These are phyloP conservation scores for Tricholoma hemisulphureum DNA, from an alignment of 768 basidiomycete species.

Conservation along the genomic window DNA sequence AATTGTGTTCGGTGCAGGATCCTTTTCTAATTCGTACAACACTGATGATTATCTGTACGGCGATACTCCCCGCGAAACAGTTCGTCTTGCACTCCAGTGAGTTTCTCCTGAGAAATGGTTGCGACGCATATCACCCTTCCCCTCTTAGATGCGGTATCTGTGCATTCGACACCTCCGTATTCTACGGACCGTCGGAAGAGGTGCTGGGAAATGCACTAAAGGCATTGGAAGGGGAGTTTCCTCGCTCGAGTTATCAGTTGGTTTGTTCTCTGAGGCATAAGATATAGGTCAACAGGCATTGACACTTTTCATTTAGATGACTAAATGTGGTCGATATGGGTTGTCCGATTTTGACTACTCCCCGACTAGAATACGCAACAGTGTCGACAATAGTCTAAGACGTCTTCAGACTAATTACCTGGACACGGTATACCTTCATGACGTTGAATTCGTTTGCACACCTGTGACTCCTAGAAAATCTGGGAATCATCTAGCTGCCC, in stretches of 20 bases:
- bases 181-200: constrained; percentile 79
- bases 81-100: constrained; percentile 76
- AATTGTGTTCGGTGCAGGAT: constrained; percentile 70
- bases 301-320: constrained; percentile 50
- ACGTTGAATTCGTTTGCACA: constrained; percentile 75
- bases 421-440: constrained; percentile 81
- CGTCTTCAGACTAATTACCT: constrained; percentile 76
- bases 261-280: constrained; percentile 35
- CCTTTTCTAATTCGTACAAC: constrained; percentile 71
- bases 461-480: constrained; percentile 45
- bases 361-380: constrained; percentile 60
- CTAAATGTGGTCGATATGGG: constrained; percentile 84
- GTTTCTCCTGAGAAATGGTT: constrained; percentile 8
- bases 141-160: constrained; percentile 68
- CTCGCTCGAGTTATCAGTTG: constrained; percentile 73
- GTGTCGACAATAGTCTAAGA: constrained; percentile 62
- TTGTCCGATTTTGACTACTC: constrained; percentile 69
- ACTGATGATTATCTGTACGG: constrained; percentile 55
- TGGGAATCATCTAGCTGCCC: constrained; percentile 57
- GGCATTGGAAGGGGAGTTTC: constrained; percentile 63
- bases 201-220: constrained; percentile 67
- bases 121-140: constrained; percentile 5
- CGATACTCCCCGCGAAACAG: constrained; percentile 57
- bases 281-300: background rate
- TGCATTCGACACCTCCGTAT: constrained; percentile 81